Evolutionary conservation across 345 rosid genomes (phyloP).

Genomic region (Citrus sp.): DNA sequence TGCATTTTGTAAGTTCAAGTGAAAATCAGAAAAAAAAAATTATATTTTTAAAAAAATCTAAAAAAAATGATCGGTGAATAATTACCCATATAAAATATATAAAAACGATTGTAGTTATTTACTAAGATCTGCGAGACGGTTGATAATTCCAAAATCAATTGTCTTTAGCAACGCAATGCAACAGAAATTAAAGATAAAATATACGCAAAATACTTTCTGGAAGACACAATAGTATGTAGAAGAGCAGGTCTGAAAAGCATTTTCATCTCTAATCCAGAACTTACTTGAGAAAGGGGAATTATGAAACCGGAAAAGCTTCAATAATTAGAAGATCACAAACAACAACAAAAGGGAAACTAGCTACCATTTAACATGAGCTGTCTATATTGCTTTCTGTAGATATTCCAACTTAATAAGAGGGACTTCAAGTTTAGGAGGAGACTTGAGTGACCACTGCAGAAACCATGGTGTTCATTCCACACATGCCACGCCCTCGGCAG

Average conservation of each 20-base stretch:
- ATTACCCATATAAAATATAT: too few species aligned
- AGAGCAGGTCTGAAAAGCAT: neutral
- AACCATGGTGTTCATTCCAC: slow-evolving; percentile 84
- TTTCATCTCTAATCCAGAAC: neutral
- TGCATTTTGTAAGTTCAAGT: too few species aligned
- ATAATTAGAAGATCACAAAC: neutral
- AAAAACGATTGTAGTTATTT: too few species aligned
- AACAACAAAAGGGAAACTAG: neutral
- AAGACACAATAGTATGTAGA: neutral
- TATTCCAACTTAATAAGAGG: neutral
- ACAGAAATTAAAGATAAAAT: too few species aligned
- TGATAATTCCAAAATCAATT: too few species aligned
- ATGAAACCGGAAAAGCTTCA: neutral
- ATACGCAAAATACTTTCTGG: too few species aligned
- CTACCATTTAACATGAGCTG: neutral
- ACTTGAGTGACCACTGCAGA: slow-evolving; percentile 68
- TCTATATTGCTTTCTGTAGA: neutral
- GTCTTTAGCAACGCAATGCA: too few species aligned
- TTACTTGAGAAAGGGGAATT: neutral
- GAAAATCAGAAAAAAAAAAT: too few species aligned
- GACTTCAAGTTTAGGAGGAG: neutral
- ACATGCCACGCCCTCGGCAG: slow-evolving; percentile 69
- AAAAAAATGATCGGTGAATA: too few species aligned
- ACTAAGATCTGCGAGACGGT: too few species aligned
- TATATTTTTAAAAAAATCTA: too few species aligned